Conservation (phyloP, 1,284 basidiomycete genomes). For the Rhodotorula sp. region DNA sequence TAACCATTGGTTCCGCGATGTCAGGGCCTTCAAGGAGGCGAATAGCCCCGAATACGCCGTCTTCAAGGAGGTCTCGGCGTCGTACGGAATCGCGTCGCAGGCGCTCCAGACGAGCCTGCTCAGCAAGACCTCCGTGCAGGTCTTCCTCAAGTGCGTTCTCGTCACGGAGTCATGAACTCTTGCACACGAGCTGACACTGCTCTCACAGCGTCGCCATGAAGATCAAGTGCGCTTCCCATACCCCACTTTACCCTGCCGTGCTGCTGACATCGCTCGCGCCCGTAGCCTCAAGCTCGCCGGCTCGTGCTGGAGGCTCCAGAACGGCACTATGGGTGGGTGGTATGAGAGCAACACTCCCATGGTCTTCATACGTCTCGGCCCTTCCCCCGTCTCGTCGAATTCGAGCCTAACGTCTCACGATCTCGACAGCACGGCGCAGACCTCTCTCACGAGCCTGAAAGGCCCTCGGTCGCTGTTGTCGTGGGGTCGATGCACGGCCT, state of each 20-base stretch:
- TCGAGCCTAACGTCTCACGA: neutral
- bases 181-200: too few species aligned
- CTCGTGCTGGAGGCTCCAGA: slow-evolving; percentile 3
- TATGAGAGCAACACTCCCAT: neutral
- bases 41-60: slow-evolving; percentile 16
- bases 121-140: neutral
- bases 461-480: slow-evolving; percentile 16
- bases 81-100: slow-evolving; percentile 13
- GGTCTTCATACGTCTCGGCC: neutral
- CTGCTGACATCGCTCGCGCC: neutral
- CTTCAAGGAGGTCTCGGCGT: slow-evolving; percentile 9
- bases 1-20: neutral
- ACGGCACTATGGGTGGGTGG: neutral
- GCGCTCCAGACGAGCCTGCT: neutral
- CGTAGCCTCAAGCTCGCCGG: slow-evolving; percentile 19
- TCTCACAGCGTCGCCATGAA: slow-evolving; percentile 1
- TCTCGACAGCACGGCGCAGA: slow-evolving; percentile 5
- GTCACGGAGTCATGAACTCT: too few species aligned
- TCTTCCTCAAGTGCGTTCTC: slow-evolving; percentile 12
- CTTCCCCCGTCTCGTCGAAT: too few species aligned
- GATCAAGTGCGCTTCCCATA: slow-evolving; percentile 6
- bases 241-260: neutral
- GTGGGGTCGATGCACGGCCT: slow-evolving; percentile 3
- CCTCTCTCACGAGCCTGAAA: slow-evolving; percentile 16
- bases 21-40: slow-evolving; percentile 10